Evolutionary conservation across 164 flowering plant genomes (phyloP), one percentile per base, ranked within the genome.

Genomic region (Macadamia tetraphylla): DNA sequence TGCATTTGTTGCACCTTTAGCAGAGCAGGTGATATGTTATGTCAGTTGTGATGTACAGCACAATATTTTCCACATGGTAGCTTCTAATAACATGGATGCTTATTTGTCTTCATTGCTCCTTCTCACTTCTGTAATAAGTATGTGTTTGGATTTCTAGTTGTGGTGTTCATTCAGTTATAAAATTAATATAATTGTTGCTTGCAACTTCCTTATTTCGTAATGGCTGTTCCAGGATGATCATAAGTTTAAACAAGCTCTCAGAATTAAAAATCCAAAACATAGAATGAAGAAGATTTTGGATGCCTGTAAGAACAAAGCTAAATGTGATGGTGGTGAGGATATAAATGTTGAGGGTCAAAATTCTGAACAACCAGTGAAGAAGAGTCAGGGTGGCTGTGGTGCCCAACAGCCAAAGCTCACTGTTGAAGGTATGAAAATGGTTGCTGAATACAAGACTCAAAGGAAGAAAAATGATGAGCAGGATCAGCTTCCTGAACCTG

Each of bases 401-500:
- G 94, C 99, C 58, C 97, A 88, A 85, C 99, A 92, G 74, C 99
- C 99, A 64, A 92, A 86, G 81, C 73, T 95, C 60, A 81, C 90
- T 48, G 85, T 90, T 67, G 99, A 95, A 69, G 99, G 99, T 68
- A 92, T 95, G 99, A 95, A 95, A 78, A 95, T 95, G 87, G 76
- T 89, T 76, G 99, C 99, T 8, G 99, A 95, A 71, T 95, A 92
- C 81, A 95, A 92, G 81, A 71, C 78, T 51, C 85, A 78, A 63
- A 87, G 89, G 81, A 95, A 95, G 87, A 95, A 91, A 77, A 85
- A 42, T 75, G 99, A 91, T 77, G 98, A 94, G 56, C 89, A 67
- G 71, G 99, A 95, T 44, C 99, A 92, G 70, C 85, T 92, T 74
- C 98, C 98, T 71, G 99, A 95, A 78, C 99, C 99, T 59, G 99